Percentiles rank a stretch among this genome's conserved stretches.
These are phyloP conservation scores for Chrysoporthe austroafricana DNA, from an alignment of 2,329 filamentous ascomycete species.

Conservation along the genomic window DNA sequence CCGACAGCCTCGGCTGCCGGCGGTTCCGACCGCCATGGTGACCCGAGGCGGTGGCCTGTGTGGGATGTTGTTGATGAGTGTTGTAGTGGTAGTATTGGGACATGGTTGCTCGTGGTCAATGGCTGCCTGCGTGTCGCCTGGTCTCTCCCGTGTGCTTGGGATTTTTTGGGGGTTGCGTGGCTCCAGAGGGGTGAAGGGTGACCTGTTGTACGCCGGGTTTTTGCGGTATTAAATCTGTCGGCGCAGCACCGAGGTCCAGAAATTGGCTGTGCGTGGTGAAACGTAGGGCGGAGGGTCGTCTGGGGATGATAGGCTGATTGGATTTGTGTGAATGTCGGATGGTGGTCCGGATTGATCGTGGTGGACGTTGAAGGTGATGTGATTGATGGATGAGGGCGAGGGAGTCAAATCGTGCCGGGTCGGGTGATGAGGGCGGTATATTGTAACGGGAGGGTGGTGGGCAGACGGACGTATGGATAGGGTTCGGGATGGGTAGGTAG, in stretches of 20 bases:
- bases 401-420: conserved; percentile 4
- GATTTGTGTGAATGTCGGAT: not conserved
- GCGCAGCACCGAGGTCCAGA: conserved; percentile 14
- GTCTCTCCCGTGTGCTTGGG: not conserved
- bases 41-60: conserved; percentile 56
- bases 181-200: conserved; percentile 1
- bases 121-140: not conserved
- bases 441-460: conserved; percentile 15
- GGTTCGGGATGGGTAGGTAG: conserved; percentile 26
- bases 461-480: conserved; percentile 15
- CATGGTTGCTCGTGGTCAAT: conserved; percentile 44
- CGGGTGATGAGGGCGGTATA: not conserved
- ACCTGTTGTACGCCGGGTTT: conserved; percentile 14
- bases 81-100: conserved; percentile 69
- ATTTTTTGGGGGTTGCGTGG: conserved; percentile 9
- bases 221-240: conserved; percentile 22
- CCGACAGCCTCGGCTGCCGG: conserved; percentile 78
- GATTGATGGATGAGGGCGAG: conserved; percentile 1
- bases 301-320: not conserved
- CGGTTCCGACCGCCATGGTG: conserved; percentile 86
- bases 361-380: not conserved
- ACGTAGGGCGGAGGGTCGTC: not conserved
- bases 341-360: not conserved
- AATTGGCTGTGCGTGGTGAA: not conserved
- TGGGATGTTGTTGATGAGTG: conserved; percentile 61